phyloP scores from a whole-genome alignment of 768 basidiomycete species.

The Lactifluus echinatus region DNA sequence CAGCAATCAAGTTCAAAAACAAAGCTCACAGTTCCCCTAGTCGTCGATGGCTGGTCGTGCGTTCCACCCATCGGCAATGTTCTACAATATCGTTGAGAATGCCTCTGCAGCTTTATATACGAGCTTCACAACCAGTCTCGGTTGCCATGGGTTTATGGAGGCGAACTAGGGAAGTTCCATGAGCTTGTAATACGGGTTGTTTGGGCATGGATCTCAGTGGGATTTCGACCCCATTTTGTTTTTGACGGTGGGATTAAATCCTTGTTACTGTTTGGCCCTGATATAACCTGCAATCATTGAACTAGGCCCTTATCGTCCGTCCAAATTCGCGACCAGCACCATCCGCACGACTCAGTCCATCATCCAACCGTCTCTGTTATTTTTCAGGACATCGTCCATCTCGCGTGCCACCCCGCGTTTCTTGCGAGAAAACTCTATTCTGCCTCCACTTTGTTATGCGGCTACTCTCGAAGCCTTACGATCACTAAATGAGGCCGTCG shows the following conservation, averaged over 20 bases:
- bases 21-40: slow-evolving; percentile 35
- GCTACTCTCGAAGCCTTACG: slow-evolving; percentile 51
- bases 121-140: slow-evolving; percentile 48
- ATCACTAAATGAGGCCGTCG: slow-evolving; percentile 28
- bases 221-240: slow-evolving; percentile 61
- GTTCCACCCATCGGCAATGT: slow-evolving; percentile 27
- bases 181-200: slow-evolving; percentile 43
- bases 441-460: slow-evolving; percentile 58
- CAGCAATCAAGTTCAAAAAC: slow-evolving; percentile 1
- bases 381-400: slow-evolving; percentile 67
- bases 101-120: slow-evolving; percentile 58
- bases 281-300: not conserved
- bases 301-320: slow-evolving; percentile 57
- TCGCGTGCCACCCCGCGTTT: slow-evolving; percentile 62
- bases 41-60: slow-evolving; percentile 86
- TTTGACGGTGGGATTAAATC: slow-evolving; percentile 59
- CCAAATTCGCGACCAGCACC: slow-evolving; percentile 63
- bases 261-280: not conserved
- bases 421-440: slow-evolving; percentile 60
- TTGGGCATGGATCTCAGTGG: slow-evolving; percentile 58
- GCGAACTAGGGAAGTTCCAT: slow-evolving; percentile 58
- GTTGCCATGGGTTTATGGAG: slow-evolving; percentile 81
- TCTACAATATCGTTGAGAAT: slow-evolving; percentile 7
- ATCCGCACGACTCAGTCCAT: slow-evolving; percentile 49
- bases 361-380: slow-evolving; percentile 57